These are phyloP conservation scores for Quercus glauca DNA, from an alignment of 306 rosid genomes.

Conservation along the genomic window DNA sequence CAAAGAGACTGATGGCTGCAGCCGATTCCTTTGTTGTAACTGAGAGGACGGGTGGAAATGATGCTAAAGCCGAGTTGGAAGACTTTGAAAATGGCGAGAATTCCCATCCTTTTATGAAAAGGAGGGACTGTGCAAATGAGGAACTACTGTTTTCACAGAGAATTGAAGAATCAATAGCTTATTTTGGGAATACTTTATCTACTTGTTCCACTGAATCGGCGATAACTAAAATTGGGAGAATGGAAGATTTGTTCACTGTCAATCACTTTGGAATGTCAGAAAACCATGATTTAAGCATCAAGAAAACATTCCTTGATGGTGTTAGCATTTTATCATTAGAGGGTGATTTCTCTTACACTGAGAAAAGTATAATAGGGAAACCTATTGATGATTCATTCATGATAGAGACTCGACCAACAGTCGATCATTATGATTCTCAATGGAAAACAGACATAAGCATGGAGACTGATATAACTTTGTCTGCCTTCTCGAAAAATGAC, in stretches of 20 bases:
- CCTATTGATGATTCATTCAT: slow-evolving; percentile 61
- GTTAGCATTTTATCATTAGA: slow-evolving; percentile 27
- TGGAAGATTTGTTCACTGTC: slow-evolving; percentile 53
- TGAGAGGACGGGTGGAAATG: slow-evolving; percentile 38
- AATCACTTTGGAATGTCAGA: slow-evolving; percentile 36
- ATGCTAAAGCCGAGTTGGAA: slow-evolving; percentile 32
- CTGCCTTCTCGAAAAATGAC: slow-evolving; percentile 30
- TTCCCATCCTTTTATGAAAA: slow-evolving; percentile 28
- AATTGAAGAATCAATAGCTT: slow-evolving; percentile 30
- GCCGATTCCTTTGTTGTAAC: slow-evolving; percentile 46
- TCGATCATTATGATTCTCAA: slow-evolving; percentile 32
- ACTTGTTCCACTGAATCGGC: slow-evolving; percentile 36
- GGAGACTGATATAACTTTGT: slow-evolving; percentile 40
- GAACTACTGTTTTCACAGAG: slow-evolving; percentile 36
- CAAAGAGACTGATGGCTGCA: slow-evolving; percentile 32
- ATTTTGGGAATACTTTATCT: slow-evolving; percentile 32
- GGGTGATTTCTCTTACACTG: slow-evolving; percentile 11
- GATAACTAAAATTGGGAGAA: slow-evolving; percentile 29
- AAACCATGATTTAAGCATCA: slow-evolving; percentile 16
- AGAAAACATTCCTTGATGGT: slow-evolving; percentile 31
- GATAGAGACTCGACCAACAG: slow-evolving; percentile 45
- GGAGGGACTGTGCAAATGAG: slow-evolving; percentile 34
- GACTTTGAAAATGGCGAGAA: slow-evolving; percentile 32
- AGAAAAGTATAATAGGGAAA: slow-evolving; percentile 28
- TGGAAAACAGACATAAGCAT: slow-evolving; percentile 49